Evolutionary conservation across 345 rosid species (phyloP).

Genomic region (Pistacia atlantica): DNA sequence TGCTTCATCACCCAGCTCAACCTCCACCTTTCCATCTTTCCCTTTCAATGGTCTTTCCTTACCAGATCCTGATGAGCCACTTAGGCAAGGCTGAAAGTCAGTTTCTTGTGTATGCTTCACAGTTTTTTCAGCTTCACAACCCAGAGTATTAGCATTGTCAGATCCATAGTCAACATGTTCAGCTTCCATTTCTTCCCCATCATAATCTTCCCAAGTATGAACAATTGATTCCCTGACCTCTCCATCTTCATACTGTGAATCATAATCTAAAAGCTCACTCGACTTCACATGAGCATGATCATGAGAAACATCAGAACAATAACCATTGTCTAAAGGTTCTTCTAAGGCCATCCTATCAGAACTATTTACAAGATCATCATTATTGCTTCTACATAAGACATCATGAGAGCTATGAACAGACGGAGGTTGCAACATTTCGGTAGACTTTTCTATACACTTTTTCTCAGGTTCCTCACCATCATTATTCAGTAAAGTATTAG

Average conservation of each 20-base stretch:
- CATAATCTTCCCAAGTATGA: slow-evolving; percentile 19
- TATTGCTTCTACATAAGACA: background rate
- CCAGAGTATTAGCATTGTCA: slow-evolving; percentile 17
- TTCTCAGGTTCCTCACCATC: background rate
- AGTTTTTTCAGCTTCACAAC: slow-evolving; percentile 6
- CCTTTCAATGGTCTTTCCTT: slow-evolving; percentile 14
- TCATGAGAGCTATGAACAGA: background rate
- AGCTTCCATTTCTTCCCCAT: slow-evolving; percentile 16
- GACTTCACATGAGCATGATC: slow-evolving; percentile 2
- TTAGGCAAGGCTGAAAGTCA: slow-evolving; percentile 5
- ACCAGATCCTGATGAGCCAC: slow-evolving; percentile 13
- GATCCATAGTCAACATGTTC: slow-evolving; percentile 24
- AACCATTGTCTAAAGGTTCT: slow-evolving; percentile 7
- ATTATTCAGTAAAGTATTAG: background rate
- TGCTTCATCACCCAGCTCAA: slow-evolving; percentile 2
- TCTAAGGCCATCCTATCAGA: slow-evolving; percentile 9
- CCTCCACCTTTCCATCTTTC: slow-evolving; percentile 10
- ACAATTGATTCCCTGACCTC: slow-evolving; percentile 30
- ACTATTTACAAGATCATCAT: slow-evolving; percentile 5
- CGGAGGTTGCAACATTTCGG: background rate
- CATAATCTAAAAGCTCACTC: slow-evolving; percentile 9
- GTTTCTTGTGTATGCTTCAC: slow-evolving; percentile 12
- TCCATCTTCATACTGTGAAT: slow-evolving; percentile 29
- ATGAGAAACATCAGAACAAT: slow-evolving; percentile 13
- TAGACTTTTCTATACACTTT: background rate